Evolutionary conservation across 164 flowering plant species (phyloP).

Genomic region (Vitis cinerea): DNA sequence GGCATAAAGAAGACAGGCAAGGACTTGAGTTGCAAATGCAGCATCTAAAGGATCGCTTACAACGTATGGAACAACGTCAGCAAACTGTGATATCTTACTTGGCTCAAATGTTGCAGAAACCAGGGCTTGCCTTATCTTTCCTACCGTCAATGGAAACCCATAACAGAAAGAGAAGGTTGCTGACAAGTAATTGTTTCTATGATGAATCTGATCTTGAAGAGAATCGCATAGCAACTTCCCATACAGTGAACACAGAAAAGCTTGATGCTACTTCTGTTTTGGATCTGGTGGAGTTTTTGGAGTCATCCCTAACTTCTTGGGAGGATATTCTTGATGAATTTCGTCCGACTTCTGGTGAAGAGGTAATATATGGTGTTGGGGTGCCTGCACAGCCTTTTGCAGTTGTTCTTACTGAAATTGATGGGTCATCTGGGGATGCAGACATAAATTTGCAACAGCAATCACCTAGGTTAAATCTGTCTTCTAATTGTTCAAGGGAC

Average conservation of each 20-base stretch:
- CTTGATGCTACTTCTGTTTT: conserved; percentile 14
- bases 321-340: conserved; percentile 38
- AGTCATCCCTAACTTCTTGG: conserved; percentile 49
- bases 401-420: conserved; percentile 11
- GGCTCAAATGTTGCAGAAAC: conserved; percentile 35
- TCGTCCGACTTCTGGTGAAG: conserved; percentile 7
- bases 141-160: conserved; percentile 25
- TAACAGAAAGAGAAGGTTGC: conserved; percentile 56
- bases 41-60: conserved; percentile 35
- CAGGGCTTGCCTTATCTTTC: conserved; percentile 28
- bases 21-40: conserved; percentile 31
- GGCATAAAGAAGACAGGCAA: conserved; percentile 33
- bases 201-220: conserved; percentile 33
- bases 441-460: conserved; percentile 6
- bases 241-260: conserved; percentile 24
- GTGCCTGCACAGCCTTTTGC: conserved; percentile 5
- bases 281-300: conserved; percentile 40
- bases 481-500: conserved; percentile 4
- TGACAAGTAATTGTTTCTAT: conserved; percentile 24
- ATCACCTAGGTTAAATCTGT: neutral
- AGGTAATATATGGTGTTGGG: neutral
- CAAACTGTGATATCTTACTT: conserved; percentile 33
- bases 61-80: conserved; percentile 35
- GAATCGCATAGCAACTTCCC: conserved; percentile 18
- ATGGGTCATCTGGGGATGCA: conserved; percentile 6